These are phyloP conservation scores for Glonium stellatum DNA, from an alignment of 495 filamentous ascomycete species.

Conservation along the genomic window DNA sequence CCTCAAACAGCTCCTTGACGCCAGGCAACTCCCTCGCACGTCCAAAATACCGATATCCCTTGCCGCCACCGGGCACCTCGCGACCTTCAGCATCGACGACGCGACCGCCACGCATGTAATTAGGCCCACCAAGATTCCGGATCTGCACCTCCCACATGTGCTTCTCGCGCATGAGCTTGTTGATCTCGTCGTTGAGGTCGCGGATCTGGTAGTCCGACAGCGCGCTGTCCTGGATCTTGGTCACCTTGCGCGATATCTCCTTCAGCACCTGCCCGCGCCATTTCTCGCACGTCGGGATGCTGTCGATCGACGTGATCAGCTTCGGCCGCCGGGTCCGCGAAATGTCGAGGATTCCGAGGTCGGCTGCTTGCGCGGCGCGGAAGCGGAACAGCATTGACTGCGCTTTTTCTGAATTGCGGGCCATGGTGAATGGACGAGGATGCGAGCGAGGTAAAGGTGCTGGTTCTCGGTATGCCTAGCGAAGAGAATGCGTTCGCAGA, in stretches of 20 bases:
- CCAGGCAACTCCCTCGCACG: conserved; percentile 85
- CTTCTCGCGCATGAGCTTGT: conserved; percentile 97
- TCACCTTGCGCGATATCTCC: conserved; percentile 92
- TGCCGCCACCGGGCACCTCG: conserved; percentile 83
- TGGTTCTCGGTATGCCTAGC: neutral
- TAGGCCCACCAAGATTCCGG: conserved; percentile 85
- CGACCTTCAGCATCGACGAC: conserved; percentile 88
- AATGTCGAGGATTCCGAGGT: conserved; percentile 90
- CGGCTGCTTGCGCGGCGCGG: conserved; percentile 92
- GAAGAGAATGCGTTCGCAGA: too few relatives aligned
- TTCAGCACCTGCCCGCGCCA: conserved; percentile 98
- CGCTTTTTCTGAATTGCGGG: conserved; percentile 91
- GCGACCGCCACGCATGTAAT: conserved; percentile 89
- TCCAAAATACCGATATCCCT: conserved; percentile 89
- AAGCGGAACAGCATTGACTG: conserved; percentile 99
- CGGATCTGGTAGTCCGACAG: conserved; percentile 94
- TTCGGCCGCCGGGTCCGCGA: conserved; percentile 87
- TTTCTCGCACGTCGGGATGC: conserved; percentile 86
- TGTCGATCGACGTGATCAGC: conserved; percentile 72
- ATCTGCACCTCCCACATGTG: conserved; percentile 98
- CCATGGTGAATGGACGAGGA: conserved; percentile 38
- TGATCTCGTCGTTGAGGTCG: conserved; percentile 98
- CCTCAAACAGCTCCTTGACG: conserved; percentile 95
- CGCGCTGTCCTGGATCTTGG: conserved; percentile 82
- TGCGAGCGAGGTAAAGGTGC: neutral